A percentile compares a stretch with the other conserved stretches of the same genome.
Conservation (phyloP, 768 basidiomycete genomes). For the Russula abietina region DNA sequence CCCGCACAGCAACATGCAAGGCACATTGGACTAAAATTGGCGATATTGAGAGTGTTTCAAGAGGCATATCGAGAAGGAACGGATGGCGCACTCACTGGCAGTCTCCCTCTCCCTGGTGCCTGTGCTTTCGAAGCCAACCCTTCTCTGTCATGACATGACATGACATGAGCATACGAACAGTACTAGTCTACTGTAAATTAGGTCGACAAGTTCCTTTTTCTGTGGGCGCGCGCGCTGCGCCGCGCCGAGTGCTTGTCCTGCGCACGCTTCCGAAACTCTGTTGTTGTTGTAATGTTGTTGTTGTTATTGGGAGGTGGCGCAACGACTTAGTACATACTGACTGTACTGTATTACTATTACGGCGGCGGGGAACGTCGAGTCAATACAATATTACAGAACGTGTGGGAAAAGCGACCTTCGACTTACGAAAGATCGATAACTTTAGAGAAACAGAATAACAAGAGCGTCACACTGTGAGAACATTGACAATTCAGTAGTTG, state of each 20-base stretch:
- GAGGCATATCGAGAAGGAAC: too few species aligned
- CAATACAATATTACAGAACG: neutral
- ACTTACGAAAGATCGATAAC: too few species aligned
- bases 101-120: slow-evolving; percentile 17
- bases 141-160: neutral
- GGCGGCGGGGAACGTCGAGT: neutral
- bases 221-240: neutral
- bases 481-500: neutral
- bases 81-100: neutral
- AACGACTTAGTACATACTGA: neutral
- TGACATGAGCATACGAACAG: neutral
- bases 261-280: neutral
- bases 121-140: slow-evolving; percentile 14
- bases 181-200: too few species aligned
- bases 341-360: too few species aligned
- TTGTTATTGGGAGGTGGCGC: neutral
- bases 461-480: too few species aligned
- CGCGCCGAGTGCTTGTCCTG: neutral
- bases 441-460: too few species aligned
- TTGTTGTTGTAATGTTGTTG: slow-evolving; percentile 4
- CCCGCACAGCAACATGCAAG: neutral
- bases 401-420: slow-evolving; percentile 3
- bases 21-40: neutral
- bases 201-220: neutral
- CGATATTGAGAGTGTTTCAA: neutral